Conservation (phyloP, 768 basidiomycete genomes). For the Mycena crocata region DNA sequence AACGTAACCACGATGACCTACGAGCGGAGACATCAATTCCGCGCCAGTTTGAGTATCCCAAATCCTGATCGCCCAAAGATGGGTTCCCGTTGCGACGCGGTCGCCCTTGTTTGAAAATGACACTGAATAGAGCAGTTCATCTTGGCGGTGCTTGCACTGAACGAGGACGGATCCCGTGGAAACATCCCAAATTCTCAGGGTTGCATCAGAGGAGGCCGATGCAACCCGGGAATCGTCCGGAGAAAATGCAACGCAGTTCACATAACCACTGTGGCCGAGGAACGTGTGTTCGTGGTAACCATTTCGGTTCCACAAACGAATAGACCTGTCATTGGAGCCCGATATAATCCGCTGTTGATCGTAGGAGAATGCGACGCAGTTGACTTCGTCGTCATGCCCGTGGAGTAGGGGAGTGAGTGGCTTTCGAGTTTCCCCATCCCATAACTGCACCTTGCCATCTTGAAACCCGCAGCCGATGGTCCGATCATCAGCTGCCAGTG, state of each 20-base stretch:
- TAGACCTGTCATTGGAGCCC: not conserved
- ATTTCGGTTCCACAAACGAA: not conserved
- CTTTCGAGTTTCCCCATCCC: not conserved
- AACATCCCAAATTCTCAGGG: conserved; percentile 5
- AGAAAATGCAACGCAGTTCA: not conserved
- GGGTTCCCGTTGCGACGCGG: not conserved
- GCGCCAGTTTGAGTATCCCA: conserved; percentile 1
- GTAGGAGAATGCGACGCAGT: conserved; percentile 2
- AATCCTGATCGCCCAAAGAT: not conserved
- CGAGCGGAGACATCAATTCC: not conserved
- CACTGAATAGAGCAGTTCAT: not conserved
- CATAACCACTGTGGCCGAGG: not conserved
- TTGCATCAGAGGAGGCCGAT: not conserved
- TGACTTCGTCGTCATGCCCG: not conserved
- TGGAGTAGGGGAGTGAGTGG: not conserved
- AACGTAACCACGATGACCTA: not conserved
- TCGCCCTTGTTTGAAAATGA: not conserved
- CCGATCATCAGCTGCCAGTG: not conserved
- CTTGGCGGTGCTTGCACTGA: not conserved
- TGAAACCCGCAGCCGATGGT: conserved; percentile 11
- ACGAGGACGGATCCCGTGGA: not conserved
- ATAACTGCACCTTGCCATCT: conserved; percentile 8
- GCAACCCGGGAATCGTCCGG: not conserved
- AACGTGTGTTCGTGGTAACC: not conserved
- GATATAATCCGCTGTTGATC: not conserved